These are phyloP conservation scores for Podospora bellae-mahoneyi DNA, from an alignment of 495 filamentous ascomycete species.

Conservation along the genomic window DNA sequence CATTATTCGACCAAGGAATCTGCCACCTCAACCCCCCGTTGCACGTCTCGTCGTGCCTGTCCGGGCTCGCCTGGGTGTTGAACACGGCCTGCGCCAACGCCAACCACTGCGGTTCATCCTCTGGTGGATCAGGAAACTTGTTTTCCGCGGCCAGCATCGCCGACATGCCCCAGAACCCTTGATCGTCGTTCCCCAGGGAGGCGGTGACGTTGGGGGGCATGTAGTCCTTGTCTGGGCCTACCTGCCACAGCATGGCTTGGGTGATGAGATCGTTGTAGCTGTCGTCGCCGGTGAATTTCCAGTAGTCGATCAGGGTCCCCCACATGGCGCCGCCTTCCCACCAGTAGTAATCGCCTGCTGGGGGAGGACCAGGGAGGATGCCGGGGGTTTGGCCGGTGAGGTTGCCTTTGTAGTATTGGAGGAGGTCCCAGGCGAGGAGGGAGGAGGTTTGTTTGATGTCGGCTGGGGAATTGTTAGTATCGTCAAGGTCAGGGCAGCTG, in stretches of 20 bases:
- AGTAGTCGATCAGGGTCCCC: conserved; percentile 73
- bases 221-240: conserved; percentile 63
- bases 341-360: conserved; percentile 52
- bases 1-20: conserved; percentile 70
- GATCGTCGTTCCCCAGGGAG: conserved; percentile 81
- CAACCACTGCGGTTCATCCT: conserved; percentile 62
- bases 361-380: conserved; percentile 56
- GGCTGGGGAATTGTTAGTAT: conserved; percentile 6
- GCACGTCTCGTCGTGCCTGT: conserved; percentile 62
- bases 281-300: conserved; percentile 68
- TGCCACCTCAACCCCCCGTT: conserved; percentile 81
- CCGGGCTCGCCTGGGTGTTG: conserved; percentile 58
- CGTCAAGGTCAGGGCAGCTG: background rate
- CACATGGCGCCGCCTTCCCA: conserved; percentile 76
- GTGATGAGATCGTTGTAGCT: conserved; percentile 63
- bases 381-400: conserved; percentile 59
- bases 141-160: conserved; percentile 71
- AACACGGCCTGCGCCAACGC: conserved; percentile 75
- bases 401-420: conserved; percentile 64
- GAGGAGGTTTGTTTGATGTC: conserved; percentile 33
- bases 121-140: conserved; percentile 61
- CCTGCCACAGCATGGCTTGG: conserved; percentile 65
- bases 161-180: conserved; percentile 72
- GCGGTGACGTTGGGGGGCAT: conserved; percentile 68
- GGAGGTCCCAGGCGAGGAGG: conserved; percentile 54